Base-by-base conservation (phyloP, 352 stramenopile species). In the Peronospora destructor region DNA sequence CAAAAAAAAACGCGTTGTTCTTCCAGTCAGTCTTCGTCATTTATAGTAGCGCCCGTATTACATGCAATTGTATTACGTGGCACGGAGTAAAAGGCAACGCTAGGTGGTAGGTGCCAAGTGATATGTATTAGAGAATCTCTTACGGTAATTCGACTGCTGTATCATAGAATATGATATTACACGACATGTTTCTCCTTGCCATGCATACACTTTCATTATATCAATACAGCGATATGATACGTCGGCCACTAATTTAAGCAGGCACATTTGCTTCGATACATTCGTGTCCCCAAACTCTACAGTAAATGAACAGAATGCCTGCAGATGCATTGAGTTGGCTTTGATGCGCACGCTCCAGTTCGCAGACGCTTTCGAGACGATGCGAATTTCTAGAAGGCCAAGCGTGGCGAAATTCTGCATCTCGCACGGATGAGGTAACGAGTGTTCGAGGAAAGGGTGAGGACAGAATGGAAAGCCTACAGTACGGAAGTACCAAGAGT, bases 351-450 rank as follows among this genome's bases (percentile, higher is more conserved):
- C n/a, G 19, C 25, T 49, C 16, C 1, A 19, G 28, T 13, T 29
- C 39, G 11, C 45, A 43, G 4, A 25, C 57, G 2, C 26, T 55
- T 29, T 52, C 64, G 23, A 40, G 62, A 11, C 51, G 63, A 0
- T 83, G 71, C 50, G 56, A 64, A 10, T 76, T 83, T 33, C 72
- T 68, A 2, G 66, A 83, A 23, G 77, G 72, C 46, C 25, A 80
- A 83, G 48, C 68, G 66, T 10, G 72, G 72, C 0, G 72, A 68
- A 9, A 26, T 53, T 77, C 21, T 83, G 66, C 43, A 83, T 83
- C 52, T 69, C 68, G 2, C 72, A 83, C 41, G 68, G 68, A 10
- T 66, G 72, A 10, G 68, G 72, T 43, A 83, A 77, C 29, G 79
- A 78, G 43, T 83, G 72, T 16, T 51, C 58, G 7, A 64, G 77